phyloP scores from a whole-genome alignment of 495 filamentous ascomycete species.

The Monascus purpureus region DNA sequence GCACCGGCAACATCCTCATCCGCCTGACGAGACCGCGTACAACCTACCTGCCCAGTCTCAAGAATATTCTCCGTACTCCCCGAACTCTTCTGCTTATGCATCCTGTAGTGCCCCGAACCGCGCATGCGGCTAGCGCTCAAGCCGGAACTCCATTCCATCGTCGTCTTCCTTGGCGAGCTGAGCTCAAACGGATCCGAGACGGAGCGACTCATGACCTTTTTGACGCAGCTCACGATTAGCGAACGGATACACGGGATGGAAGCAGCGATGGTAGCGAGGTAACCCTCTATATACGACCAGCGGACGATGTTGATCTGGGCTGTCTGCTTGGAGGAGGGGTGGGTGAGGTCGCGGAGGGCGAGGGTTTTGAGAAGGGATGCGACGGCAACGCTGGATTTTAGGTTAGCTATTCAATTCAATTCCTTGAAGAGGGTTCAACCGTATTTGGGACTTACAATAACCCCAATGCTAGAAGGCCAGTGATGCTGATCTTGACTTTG shows the following conservation, averaged over 20 bases:
- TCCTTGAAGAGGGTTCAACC: background rate
- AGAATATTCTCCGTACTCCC: too few relatives aligned
- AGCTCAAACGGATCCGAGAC: conserved; percentile 20
- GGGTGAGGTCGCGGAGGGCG: conserved; percentile 21
- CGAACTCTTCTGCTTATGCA: too few relatives aligned
- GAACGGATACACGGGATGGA: conserved; percentile 23
- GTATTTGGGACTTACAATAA: conserved; percentile 17
- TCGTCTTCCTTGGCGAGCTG: too few relatives aligned
- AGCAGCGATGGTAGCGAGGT: conserved; percentile 22
- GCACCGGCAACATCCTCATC: too few relatives aligned
- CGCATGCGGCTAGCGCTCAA: too few relatives aligned
- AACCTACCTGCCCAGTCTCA: too few relatives aligned
- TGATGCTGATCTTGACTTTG: conserved; percentile 25
- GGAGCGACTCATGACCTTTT: conserved; percentile 20
- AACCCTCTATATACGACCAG: conserved; percentile 22
- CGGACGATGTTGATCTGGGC: conserved; percentile 20
- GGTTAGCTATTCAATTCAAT: conserved; percentile 5
- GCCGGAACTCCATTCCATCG: too few relatives aligned
- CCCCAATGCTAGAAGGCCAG: conserved; percentile 25
- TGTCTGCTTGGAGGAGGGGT: conserved; percentile 14
- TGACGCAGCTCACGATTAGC: conserved; percentile 22
- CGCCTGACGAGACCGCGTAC: too few relatives aligned
- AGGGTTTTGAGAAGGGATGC: conserved; percentile 32
- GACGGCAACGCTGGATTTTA: conserved; percentile 23
- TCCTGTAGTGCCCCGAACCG: too few relatives aligned